Evolutionary conservation across 176 grass and related monocot genomes (phyloP).

Genomic region (Avena eriantha): DNA sequence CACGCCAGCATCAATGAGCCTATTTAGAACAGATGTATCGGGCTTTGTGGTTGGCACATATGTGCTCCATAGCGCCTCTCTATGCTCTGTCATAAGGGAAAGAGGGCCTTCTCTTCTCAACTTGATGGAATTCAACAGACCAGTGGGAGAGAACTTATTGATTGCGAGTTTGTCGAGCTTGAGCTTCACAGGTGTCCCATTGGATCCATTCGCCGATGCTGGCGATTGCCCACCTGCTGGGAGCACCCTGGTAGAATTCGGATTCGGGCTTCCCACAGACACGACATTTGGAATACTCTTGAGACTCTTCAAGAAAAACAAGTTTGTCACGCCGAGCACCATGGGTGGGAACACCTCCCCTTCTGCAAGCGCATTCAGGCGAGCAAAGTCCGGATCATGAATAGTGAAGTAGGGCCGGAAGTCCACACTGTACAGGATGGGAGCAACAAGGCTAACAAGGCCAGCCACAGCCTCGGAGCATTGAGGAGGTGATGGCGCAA

Average conservation of each 20-base stretch:
- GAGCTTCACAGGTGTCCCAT: slow-evolving; percentile 58
- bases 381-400: slow-evolving; percentile 90
- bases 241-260: slow-evolving; percentile 71
- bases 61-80: slow-evolving; percentile 87
- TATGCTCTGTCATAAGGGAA: slow-evolving; percentile 96
- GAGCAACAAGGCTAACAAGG: slow-evolving; percentile 93
- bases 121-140: slow-evolving; percentile 85
- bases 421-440: slow-evolving; percentile 75
- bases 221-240: slow-evolving; percentile 43
- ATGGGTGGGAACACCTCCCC: slow-evolving; percentile 77
- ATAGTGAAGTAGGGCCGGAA: slow-evolving; percentile 97
- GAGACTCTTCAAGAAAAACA: slow-evolving; percentile 94
- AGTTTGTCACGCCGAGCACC: slow-evolving; percentile 90
- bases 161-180: slow-evolving; percentile 77
- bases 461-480: slow-evolving; percentile 90
- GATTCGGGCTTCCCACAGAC: slow-evolving; percentile 75
- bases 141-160: slow-evolving; percentile 85
- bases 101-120: slow-evolving; percentile 91
- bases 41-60: slow-evolving; percentile 78
- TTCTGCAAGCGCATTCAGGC: slow-evolving; percentile 75
- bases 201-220: slow-evolving; percentile 40
- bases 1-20: slow-evolving; percentile 76
- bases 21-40: slow-evolving; percentile 86
- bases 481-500: slow-evolving; percentile 82
- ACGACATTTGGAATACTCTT: slow-evolving; percentile 79